These are phyloP conservation scores for Collariella sp. DNA, from an alignment of 495 filamentous ascomycete genomes.

Conservation along the genomic window DNA sequence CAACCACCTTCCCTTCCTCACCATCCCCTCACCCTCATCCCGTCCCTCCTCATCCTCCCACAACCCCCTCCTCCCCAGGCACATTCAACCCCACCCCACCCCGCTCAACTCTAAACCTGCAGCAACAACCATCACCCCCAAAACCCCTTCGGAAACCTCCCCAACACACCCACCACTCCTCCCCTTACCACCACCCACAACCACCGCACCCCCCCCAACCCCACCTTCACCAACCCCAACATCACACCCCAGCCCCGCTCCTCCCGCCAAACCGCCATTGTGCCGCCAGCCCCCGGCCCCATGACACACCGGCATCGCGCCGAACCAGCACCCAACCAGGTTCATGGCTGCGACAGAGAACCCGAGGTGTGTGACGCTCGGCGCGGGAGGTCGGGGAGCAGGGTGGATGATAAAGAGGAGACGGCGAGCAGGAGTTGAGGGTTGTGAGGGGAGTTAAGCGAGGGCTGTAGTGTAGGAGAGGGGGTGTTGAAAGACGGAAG, in stretches of 20 bases:
- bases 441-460: constrained; percentile 85
- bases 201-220: constrained; percentile 55
- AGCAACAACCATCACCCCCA: constrained; percentile 83
- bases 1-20: constrained; percentile 11
- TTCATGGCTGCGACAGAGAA: constrained; percentile 78
- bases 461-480: constrained; percentile 49
- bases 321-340: constrained; percentile 77
- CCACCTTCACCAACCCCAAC: constrained; percentile 66
- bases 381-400: constrained; percentile 45
- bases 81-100: constrained; percentile 77
- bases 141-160: constrained; percentile 61
- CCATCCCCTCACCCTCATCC: not conserved
- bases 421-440: constrained; percentile 89
- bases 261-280: constrained; percentile 87
- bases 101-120: constrained; percentile 78
- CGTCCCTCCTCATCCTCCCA: constrained; percentile 26
- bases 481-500: constrained; percentile 47
- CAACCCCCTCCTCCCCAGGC: constrained; percentile 50
- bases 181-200: too few relatives aligned
- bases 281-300: constrained; percentile 85
- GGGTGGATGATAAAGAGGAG: constrained; percentile 59
- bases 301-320: constrained; percentile 92
- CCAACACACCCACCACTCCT: constrained; percentile 55
- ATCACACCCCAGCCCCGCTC: constrained; percentile 76
- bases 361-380: constrained; percentile 60